These are phyloP conservation scores for Ophiostoma ips DNA, from an alignment of 2,329 filamentous ascomycete genomes.

Conservation along the genomic window DNA sequence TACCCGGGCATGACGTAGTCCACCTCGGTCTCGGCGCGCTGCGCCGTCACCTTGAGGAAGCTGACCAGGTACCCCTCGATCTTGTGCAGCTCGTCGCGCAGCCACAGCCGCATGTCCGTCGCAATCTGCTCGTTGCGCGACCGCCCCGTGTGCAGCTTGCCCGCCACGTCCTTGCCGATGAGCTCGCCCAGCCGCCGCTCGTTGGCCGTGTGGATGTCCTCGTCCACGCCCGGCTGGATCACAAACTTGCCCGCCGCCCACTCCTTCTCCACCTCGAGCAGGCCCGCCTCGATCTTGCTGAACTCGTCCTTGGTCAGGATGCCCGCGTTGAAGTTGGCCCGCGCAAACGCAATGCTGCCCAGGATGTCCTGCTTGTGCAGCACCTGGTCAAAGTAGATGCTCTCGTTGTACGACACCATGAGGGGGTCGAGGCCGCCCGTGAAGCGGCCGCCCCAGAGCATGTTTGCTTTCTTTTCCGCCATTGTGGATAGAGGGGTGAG, in stretches of 20 bases:
- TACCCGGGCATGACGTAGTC: constrained; percentile 76
- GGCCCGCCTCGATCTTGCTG: constrained; percentile 55
- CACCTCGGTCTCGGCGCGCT: constrained; percentile 60
- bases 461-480: constrained; percentile 25
- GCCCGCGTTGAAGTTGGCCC: constrained; percentile 61
- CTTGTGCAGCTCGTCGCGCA: constrained; percentile 57
- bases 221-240: constrained; percentile 39
- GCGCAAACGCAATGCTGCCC: constrained; percentile 68
- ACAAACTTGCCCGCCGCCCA: constrained; percentile 37
- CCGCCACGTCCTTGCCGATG: constrained; percentile 71
- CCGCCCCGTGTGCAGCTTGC: constrained; percentile 80
- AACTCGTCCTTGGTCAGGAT: constrained; percentile 66
- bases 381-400: constrained; percentile 62
- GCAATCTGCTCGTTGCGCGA: constrained; percentile 85
- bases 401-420: constrained; percentile 76
- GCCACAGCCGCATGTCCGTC: constrained; percentile 82
- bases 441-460: constrained; percentile 35
- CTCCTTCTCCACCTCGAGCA: constrained; percentile 41
- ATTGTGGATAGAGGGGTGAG: constrained; percentile 6
- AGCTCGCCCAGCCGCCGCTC: constrained; percentile 66
- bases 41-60: constrained; percentile 54
- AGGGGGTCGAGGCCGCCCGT: constrained; percentile 67
- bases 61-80: constrained; percentile 56
- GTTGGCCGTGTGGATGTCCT: constrained; percentile 55
- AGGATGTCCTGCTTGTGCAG: constrained; percentile 72